These are phyloP conservation scores for Fusarium bulbicola DNA, from an alignment of 2,329 filamentous ascomycete species.

Conservation along the genomic window DNA sequence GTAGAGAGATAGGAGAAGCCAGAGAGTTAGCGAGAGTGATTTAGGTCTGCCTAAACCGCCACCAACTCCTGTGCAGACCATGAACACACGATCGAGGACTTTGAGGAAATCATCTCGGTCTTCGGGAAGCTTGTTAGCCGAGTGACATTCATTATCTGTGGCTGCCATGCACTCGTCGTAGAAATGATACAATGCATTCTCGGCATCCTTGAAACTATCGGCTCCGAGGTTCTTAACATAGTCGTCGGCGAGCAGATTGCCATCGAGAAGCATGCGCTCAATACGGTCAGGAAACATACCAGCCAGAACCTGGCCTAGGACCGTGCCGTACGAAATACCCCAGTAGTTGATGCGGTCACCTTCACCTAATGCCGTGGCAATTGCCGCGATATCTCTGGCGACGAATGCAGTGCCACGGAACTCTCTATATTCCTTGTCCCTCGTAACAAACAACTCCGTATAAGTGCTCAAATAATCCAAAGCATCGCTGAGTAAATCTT, in stretches of 20 bases:
- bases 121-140: background rate
- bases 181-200: background rate
- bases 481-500: no score
- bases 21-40: background rate
- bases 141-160: background rate
- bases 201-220: accelerated
- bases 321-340: constrained; percentile 41
- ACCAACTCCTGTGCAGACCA: background rate
- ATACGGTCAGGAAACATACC: constrained; percentile 37
- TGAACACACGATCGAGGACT: background rate
- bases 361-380: constrained; percentile 47
- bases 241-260: constrained; percentile 16
- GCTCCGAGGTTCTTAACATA: background rate
- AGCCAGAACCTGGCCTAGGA: constrained; percentile 30
- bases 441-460: background rate
- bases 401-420: constrained; percentile 12
- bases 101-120: background rate
- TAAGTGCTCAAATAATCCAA: background rate
- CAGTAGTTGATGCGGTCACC: constrained; percentile 48
- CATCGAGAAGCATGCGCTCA: constrained; percentile 30
- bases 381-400: constrained; percentile 48
- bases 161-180: background rate
- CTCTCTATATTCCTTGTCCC: no score
- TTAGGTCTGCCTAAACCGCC: no score
- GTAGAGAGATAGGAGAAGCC: background rate